phyloP scores from a whole-genome alignment of 2,329 filamentous ascomycete genomes.

The Metarhizium rileyi region DNA sequence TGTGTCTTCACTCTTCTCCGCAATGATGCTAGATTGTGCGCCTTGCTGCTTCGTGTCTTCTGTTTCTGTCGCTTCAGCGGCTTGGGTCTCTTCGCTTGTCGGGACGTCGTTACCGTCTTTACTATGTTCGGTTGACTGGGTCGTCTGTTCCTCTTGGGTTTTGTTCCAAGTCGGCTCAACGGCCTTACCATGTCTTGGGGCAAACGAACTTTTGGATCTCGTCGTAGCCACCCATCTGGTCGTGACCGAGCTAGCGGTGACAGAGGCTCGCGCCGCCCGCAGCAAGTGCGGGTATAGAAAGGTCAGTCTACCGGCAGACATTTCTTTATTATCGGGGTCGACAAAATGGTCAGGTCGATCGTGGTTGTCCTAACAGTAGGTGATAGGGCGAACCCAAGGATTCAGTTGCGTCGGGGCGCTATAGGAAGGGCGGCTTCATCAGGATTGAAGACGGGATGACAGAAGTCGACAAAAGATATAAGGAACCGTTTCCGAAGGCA shows the following conservation, averaged over 20 bases:
- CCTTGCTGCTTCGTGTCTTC: neutral
- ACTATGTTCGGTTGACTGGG: slow-evolving; percentile 12
- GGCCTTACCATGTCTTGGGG: slow-evolving; percentile 49
- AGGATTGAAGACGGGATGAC: neutral
- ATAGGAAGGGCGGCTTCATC: neutral
- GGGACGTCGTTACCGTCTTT: neutral
- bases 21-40: neutral
- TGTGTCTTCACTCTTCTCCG: neutral
- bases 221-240: slow-evolving; percentile 23
- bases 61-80: neutral
- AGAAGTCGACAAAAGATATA: neutral
- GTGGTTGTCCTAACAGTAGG: neutral
- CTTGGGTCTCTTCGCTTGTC: neutral
- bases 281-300: slow-evolving; percentile 62
- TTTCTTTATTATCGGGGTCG: slow-evolving; percentile 22
- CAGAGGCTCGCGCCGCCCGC: slow-evolving; percentile 30
- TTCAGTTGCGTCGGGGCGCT: neutral
- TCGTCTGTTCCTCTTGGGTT: neutral
- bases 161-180: slow-evolving; percentile 39
- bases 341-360: neutral
- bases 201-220: slow-evolving; percentile 35
- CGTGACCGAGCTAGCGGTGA: neutral
- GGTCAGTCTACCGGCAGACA: slow-evolving; percentile 53
- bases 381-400: neutral
- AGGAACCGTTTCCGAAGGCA: neutral